Conservation (phyloP, 2,329 filamentous ascomycete species). For the Aspergillus fischeri region DNA sequence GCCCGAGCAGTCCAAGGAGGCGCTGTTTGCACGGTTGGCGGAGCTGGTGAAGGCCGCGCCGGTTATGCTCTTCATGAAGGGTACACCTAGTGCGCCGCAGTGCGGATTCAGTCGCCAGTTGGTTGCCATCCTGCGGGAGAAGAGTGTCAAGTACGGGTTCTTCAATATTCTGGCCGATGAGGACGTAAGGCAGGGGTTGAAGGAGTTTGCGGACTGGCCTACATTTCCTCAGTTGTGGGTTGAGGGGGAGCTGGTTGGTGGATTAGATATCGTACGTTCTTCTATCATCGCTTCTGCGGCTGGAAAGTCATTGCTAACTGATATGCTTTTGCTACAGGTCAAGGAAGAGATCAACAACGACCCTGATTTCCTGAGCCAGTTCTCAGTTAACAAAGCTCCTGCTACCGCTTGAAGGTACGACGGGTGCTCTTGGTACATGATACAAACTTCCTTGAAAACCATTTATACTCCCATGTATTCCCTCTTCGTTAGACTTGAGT, state of each 20-base stretch:
- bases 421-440: neutral
- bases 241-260: slow-evolving; percentile 83
- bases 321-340: slow-evolving; percentile 53
- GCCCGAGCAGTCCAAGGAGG: slow-evolving; percentile 68
- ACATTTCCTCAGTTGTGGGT: slow-evolving; percentile 96
- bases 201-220: slow-evolving; percentile 98
- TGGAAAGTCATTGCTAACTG: slow-evolving; percentile 9
- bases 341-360: slow-evolving; percentile 89
- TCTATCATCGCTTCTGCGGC: neutral
- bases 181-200: slow-evolving; percentile 91
- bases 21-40: slow-evolving; percentile 72
- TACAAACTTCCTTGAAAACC: neutral
- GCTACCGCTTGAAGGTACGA: slow-evolving; percentile 12
- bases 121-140: slow-evolving; percentile 79
- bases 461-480: slow-evolving; percentile 15
- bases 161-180: slow-evolving; percentile 99
- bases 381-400: slow-evolving; percentile 47
- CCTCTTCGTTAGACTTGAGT: neutral
- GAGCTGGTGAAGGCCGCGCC: slow-evolving; percentile 92
- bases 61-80: slow-evolving; percentile 99
- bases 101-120: slow-evolving; percentile 92
- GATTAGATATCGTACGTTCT: slow-evolving; percentile 83
- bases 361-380: slow-evolving; percentile 74
- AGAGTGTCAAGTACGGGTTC: slow-evolving; percentile 93
- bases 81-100: slow-evolving; percentile 80